These are phyloP conservation scores for Phialophora expanda DNA, from an alignment of 2,329 filamentous ascomycete genomes.

Conservation along the genomic window DNA sequence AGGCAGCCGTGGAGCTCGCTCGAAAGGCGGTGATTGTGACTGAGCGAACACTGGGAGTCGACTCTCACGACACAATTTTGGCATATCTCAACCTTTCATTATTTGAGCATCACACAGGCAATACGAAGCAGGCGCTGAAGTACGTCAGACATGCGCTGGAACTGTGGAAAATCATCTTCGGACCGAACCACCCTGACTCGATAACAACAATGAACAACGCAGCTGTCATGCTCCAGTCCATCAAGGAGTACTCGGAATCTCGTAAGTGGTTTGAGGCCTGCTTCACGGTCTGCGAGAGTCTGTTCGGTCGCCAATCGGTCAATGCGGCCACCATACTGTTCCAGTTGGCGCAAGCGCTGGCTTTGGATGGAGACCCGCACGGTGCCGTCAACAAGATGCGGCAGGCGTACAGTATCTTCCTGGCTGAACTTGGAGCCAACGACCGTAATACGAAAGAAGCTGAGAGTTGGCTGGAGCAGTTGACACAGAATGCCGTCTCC, in stretches of 20 bases:
- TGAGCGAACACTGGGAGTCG: slow-evolving; percentile 90
- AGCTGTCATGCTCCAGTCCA: slow-evolving; percentile 94
- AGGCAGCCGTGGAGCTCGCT: slow-evolving; percentile 89
- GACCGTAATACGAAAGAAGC: slow-evolving; percentile 99
- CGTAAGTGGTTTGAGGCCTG: slow-evolving; percentile 96
- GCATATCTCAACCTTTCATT: slow-evolving; percentile 95
- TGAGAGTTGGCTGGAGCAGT: slow-evolving; percentile 92
- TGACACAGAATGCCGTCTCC: slow-evolving; percentile 92
- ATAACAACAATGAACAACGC: slow-evolving; percentile 99
- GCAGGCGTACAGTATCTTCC: slow-evolving; percentile 95
- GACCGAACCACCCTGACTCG: slow-evolving; percentile 89
- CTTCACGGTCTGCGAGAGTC: slow-evolving; percentile 82
- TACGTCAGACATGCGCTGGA: slow-evolving; percentile 93
- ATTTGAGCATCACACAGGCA: slow-evolving; percentile 89
- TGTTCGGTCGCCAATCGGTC: slow-evolving; percentile 87
- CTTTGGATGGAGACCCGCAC: slow-evolving; percentile 94
- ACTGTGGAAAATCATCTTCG: slow-evolving; percentile 97
- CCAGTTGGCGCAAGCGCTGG: slow-evolving; percentile 93
- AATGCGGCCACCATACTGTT: slow-evolving; percentile 94
- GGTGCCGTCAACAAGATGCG: slow-evolving; percentile 90
- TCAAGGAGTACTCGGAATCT: slow-evolving; percentile 94
- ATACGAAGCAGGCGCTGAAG: slow-evolving; percentile 82
- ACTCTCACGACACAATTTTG: slow-evolving; percentile 90
- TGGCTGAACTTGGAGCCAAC: slow-evolving; percentile 79
- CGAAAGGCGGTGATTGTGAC: slow-evolving; percentile 96